Evolutionary conservation across 2,329 filamentous ascomycete species (phyloP), one percentile per base, ranked within the genome.

Genomic region (Fusarium lateritium): DNA sequence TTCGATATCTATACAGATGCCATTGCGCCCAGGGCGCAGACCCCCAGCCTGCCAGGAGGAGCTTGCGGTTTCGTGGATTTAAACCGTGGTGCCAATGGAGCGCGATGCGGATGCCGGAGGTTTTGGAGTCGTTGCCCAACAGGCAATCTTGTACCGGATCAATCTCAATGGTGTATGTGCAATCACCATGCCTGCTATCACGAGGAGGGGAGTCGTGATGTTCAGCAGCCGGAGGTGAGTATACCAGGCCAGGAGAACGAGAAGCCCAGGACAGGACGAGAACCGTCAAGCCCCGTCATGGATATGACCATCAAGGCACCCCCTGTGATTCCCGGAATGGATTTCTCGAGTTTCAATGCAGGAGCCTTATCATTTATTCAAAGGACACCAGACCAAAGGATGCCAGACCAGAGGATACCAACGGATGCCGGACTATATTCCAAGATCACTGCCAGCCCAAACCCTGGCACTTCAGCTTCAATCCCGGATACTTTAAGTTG

Each of bases 111-210:
- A 74, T 89, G 87, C 70, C 86, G 87, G 69, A 86, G 86, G 53
- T 89, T 89, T 78, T 89, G 86, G 86, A 83, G 83, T 72, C 83
- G 83, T 64, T 78, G 78, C 56, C 70, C 76, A 55, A 67, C 75
- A 45, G 78, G 73, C 33, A 75, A 77, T 49, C 74, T 79, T 46
- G 74, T 78, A 42, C 69, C 76, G 55, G 83, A 83, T 54, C 82
- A 87, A 72, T 72, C 80, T 28, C 79, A 80, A 62, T 88, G 83
- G 82, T 89, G 87, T 78, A 89, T 89, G 87, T 89, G 87, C 73
- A 85, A 84, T 53, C 87, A 89, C 70, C 87, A 89, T 76, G 87
- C 87, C 54, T 89, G 87, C 75, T 89, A 83, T 65, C 87, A 89
- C 65, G 87, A 89, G 75, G 82, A 88, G 70, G 77, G 75, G 36